Evolutionary conservation across 2,329 filamentous ascomycete genomes (phyloP).

Genomic region (Colletotrichum kahawae): DNA sequence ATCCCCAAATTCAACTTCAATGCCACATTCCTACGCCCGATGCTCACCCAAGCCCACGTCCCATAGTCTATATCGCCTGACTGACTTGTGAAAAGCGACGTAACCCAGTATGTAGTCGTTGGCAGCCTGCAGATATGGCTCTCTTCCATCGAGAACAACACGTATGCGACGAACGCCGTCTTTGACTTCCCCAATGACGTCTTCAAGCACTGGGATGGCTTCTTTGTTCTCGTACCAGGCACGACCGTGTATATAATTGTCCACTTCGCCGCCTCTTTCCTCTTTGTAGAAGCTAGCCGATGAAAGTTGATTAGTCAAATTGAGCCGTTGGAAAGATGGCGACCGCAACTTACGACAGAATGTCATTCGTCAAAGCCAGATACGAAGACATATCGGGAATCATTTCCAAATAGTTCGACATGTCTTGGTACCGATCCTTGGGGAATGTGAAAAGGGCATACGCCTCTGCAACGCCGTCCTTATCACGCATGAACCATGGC

Average conservation of each 20-base stretch:
- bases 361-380: background rate
- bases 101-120: background rate
- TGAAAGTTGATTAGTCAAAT: background rate
- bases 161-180: background rate
- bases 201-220: background rate
- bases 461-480: background rate
- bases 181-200: background rate
- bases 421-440: background rate
- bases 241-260: background rate
- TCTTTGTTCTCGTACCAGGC: background rate
- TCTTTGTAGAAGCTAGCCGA: background rate
- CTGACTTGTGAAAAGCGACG: background rate
- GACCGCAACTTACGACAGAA: background rate
- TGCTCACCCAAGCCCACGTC: background rate
- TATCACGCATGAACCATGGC: background rate
- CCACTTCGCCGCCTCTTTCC: background rate
- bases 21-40: fast-evolving
- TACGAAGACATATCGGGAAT: background rate
- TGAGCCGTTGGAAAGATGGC: too few species aligned
- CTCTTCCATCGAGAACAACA: background rate
- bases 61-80: background rate
- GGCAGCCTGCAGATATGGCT: background rate
- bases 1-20: background rate
- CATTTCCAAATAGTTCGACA: background rate
- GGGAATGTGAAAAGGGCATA: background rate